Evolutionary conservation across 2,329 filamentous ascomycete species (phyloP).

Genomic region (Sclerotinia glacialis): DNA sequence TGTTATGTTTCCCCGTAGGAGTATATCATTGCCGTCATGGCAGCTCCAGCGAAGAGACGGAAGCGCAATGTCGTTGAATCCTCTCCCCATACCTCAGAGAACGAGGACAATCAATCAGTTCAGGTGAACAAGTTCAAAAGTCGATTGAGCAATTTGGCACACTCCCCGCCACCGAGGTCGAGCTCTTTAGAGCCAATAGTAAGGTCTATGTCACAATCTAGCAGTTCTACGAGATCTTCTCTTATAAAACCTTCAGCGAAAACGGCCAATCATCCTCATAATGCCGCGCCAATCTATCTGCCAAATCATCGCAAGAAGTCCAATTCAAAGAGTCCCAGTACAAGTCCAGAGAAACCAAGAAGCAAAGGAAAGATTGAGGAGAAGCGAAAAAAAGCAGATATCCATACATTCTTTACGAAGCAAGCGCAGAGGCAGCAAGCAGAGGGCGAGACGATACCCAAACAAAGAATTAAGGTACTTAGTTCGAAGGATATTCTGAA

Average conservation of each 20-base stretch:
- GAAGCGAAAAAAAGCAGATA: conserved; percentile 54
- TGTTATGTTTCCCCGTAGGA: conserved; percentile 1
- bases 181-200: conserved; percentile 17
- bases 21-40: conserved; percentile 31
- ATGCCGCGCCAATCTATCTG: conserved; percentile 35
- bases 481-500: conserved; percentile 48
- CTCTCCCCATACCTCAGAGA: conserved; percentile 44
- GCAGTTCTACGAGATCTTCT: conserved; percentile 30
- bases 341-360: conserved; percentile 47
- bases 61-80: conserved; percentile 52
- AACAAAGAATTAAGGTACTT: conserved; percentile 40
- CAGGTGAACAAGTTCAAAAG: conserved; percentile 24
- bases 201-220: conserved; percentile 22
- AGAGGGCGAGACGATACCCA: conserved; percentile 25
- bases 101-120: conserved; percentile 47
- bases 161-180: conserved; percentile 29
- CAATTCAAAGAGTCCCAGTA: conserved; percentile 40
- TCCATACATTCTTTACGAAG: conserved; percentile 59
- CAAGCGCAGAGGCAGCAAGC: conserved; percentile 51
- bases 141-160: conserved; percentile 29
- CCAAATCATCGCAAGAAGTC: conserved; percentile 36
- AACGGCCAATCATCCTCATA: conserved; percentile 34
- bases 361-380: conserved; percentile 46
- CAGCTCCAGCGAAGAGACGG: conserved; percentile 45
- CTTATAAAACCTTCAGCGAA: conserved; percentile 33